phyloP scores from a whole-genome alignment of 495 filamentous ascomycete genomes.

The Rostrohypoxylon terebratum region DNA sequence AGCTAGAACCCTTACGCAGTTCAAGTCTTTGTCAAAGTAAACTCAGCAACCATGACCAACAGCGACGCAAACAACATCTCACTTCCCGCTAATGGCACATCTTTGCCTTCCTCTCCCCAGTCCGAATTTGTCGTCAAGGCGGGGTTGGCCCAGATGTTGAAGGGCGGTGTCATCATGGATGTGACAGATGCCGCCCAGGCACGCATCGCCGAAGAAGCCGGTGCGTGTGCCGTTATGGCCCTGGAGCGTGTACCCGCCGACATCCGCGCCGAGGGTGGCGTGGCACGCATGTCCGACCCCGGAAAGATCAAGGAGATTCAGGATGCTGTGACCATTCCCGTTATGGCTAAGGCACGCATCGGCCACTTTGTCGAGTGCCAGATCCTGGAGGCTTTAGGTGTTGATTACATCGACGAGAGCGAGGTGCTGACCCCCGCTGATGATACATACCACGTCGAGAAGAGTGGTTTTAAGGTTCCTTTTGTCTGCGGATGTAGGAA shows the following conservation, averaged over 20 bases:
- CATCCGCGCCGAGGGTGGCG: slow-evolving; percentile 91
- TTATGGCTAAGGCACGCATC: slow-evolving; percentile 99
- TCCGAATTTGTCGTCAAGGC: slow-evolving; percentile 82
- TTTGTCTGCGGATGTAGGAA: slow-evolving; percentile 98
- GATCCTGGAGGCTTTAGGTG: slow-evolving; percentile 93
- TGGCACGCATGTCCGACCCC: slow-evolving; percentile 97
- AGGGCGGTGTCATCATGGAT: slow-evolving; percentile 99
- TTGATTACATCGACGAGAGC: slow-evolving; percentile 98
- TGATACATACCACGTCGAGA: slow-evolving; percentile 89
- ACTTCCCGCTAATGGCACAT: slow-evolving; percentile 36
- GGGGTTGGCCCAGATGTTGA: slow-evolving; percentile 95
- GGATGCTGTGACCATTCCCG: slow-evolving; percentile 95
- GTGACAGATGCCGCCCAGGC: slow-evolving; percentile 95
- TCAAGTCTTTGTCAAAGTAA: slow-evolving; percentile 3
- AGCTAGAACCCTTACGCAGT: too few relatives aligned
- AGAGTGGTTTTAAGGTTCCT: slow-evolving; percentile 82
- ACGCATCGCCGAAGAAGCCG: slow-evolving; percentile 96
- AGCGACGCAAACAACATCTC: slow-evolving; percentile 35
- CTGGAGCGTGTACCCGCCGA: slow-evolving; percentile 98
- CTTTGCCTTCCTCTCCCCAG: slow-evolving; percentile 36
- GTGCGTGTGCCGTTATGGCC: slow-evolving; percentile 97
- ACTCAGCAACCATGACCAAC: slow-evolving; percentile 43
- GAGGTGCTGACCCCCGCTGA: slow-evolving; percentile 98
- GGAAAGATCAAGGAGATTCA: slow-evolving; percentile 97
- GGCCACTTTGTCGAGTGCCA: slow-evolving; percentile 98